These are phyloP conservation scores for Myxozyma nipponensis DNA, from an alignment of 805 yeast genomes.

Conservation along the genomic window DNA sequence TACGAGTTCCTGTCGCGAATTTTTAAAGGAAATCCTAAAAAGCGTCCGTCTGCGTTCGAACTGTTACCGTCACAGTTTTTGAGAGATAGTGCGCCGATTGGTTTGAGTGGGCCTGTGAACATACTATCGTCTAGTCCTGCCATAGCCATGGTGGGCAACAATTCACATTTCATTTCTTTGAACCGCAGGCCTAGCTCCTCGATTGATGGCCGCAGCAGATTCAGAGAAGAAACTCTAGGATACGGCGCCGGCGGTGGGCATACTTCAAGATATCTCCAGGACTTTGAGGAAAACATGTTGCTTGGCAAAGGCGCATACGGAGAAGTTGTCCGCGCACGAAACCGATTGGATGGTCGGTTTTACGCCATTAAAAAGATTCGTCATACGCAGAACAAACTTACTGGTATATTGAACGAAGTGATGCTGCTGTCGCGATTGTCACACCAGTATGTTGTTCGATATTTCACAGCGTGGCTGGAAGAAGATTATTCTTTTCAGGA, in stretches of 20 bases:
- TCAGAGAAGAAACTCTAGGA: slow-evolving; percentile 1
- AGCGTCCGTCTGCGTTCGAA: slow-evolving; percentile 79
- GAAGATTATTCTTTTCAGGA: slow-evolving; percentile 48
- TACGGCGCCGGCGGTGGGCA: slow-evolving; percentile 1
- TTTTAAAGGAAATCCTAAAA: slow-evolving; percentile 60
- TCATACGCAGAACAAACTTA: slow-evolving; percentile 73
- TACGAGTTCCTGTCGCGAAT: slow-evolving; percentile 63
- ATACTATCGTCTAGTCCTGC: neutral
- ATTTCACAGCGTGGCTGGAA: slow-evolving; percentile 97
- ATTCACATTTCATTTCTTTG: slow-evolving; percentile 5
- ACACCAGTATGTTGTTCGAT: slow-evolving; percentile 93
- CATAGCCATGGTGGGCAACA: neutral
- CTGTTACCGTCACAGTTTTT: slow-evolving; percentile 78
- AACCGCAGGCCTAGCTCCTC: slow-evolving; percentile 10
- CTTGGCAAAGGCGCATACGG: slow-evolving; percentile 96
- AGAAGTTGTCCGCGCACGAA: slow-evolving; percentile 95
- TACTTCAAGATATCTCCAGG: slow-evolving; percentile 76
- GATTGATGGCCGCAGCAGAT: slow-evolving; percentile 20
- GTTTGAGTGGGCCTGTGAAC: neutral
- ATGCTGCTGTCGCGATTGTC: slow-evolving; percentile 85
- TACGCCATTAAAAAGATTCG: slow-evolving; percentile 91
- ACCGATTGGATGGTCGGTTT: slow-evolving; percentile 86
- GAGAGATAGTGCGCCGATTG: slow-evolving; percentile 45
- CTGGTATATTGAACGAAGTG: slow-evolving; percentile 83
- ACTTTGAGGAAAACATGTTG: slow-evolving; percentile 89